Conservation (phyloP, 345 rosid species). For the Pugionium dolabratum region DNA sequence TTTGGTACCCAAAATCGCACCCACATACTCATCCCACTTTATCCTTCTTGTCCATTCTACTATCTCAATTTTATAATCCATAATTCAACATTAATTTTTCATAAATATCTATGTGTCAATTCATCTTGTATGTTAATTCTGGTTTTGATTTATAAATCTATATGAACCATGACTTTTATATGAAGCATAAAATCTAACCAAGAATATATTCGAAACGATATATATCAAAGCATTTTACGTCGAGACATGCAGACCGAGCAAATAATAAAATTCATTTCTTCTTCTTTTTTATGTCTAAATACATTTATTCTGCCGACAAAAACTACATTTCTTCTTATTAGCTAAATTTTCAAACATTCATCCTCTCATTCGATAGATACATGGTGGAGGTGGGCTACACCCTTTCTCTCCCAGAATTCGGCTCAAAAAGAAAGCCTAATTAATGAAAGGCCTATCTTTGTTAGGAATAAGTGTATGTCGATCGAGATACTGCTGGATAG, state of each 20-base stretch:
- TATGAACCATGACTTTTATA: constrained; percentile 11
- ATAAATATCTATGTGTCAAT: constrained; percentile 8
- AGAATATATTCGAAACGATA: constrained; percentile 24
- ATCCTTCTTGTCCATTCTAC: constrained; percentile 8
- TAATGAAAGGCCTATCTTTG: too few species aligned
- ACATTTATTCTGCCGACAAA: too few species aligned
- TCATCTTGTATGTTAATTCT: not conserved
- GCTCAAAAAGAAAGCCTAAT: too few species aligned
- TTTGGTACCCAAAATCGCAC: constrained; percentile 28
- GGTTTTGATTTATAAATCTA: constrained; percentile 16
- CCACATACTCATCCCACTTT: constrained; percentile 34
- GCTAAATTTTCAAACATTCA: too few species aligned
- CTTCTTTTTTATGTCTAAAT: too few species aligned
- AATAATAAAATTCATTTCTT: not conserved
- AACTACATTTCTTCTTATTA: too few species aligned
- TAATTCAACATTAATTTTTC: constrained; percentile 12
- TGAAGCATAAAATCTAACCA: constrained; percentile 8
- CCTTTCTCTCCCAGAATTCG: too few species aligned
- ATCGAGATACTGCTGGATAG: too few species aligned
- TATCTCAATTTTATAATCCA: constrained; percentile 17
- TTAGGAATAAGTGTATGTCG: too few species aligned
- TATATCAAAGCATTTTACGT: constrained; percentile 15
- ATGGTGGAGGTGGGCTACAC: too few species aligned
- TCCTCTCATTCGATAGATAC: too few species aligned
- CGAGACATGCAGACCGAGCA: not conserved